Percentiles rank a stretch among this genome's conserved stretches.
phyloP scores from a whole-genome alignment of 1,139 yeast genomes.

The Candida mesenterica region DNA sequence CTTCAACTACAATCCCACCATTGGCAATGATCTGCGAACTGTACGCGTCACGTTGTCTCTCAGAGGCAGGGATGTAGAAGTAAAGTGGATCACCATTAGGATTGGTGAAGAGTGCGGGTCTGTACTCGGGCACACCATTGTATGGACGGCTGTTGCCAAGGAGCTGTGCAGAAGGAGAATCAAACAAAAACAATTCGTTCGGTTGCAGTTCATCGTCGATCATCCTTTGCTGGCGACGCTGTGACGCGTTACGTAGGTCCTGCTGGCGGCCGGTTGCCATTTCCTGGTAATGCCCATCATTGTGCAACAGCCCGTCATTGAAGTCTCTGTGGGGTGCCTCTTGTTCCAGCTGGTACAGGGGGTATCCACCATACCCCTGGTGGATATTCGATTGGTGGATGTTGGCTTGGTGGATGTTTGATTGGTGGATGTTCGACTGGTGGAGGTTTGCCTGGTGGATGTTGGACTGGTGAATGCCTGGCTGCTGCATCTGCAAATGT shows the following conservation, averaged over 20 bases:
- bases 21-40: conserved; percentile 22
- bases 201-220: conserved; percentile 2
- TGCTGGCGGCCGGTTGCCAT: conserved; percentile 7
- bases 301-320: conserved; percentile 2
- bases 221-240: conserved; percentile 1
- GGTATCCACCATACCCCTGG: not conserved
- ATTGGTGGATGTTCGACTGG: not conserved
- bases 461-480: not conserved
- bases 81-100: conserved; percentile 17
- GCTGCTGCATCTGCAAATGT: too few relatives aligned
- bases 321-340: conserved; percentile 1
- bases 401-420: conserved; percentile 1
- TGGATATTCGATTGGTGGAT: not conserved
- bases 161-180: not conserved
- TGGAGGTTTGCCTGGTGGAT: not conserved
- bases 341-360: not conserved
- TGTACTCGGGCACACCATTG: conserved; percentile 1
- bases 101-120: conserved; percentile 8
- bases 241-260: conserved; percentile 4
- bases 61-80: conserved; percentile 24
- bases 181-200: conserved; percentile 1
- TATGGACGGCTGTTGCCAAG: conserved; percentile 1
- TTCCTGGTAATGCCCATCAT: conserved; percentile 2
- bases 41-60: conserved; percentile 22
- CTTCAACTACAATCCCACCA: conserved; percentile 34